Evolutionary conservation across 352 stramenopile species (phyloP), one percentile per base, ranked within the genome.

Genomic region (Peronospora tabacina): DNA sequence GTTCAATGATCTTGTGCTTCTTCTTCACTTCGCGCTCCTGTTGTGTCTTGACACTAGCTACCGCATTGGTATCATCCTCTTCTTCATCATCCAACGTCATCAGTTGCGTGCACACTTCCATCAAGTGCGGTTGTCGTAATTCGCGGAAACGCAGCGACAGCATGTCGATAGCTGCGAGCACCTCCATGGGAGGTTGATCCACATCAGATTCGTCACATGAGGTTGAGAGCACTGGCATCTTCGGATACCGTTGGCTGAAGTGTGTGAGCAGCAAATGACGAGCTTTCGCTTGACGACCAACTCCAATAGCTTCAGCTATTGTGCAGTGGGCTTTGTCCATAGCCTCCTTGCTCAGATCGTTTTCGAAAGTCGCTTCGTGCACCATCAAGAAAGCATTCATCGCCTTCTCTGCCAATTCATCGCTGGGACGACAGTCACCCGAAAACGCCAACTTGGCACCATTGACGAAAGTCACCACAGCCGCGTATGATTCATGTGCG

Each of bases 361-460:
- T 87, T 46, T 98, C 95, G 63, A 99, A 98, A 1, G 96, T 99
- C 22, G 96, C 95, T 68, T 99, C 96, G 56, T 99, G 96, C 48
- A 99, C 95, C 10, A 99, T 72, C 28, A 99, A 45, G 77, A 85
- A 86, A 55, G 66, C 74, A 12, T 66, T 68, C n/a, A 58, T 63
- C 1, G 68, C 81, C 47, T 78, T 85, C 2, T 56, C 17, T 2
- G 75, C 79, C 12, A 89, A 59, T 13, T 64, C 43, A 5, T 76
- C 63, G 24, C 89, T 97, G 1, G 95, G 94, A 2, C 94, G 87
- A 51, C 92, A 98, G 59, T 98, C 95, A 12, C 95, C 95, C 33
- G 86, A 97, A 67, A 98, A 98, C 3, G 82, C 86, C 2, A 98
- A 58, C 55, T 93, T 91, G 49, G 81, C 82, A 12, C 68, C 66